Evolutionary conservation across 768 basidiomycete species (phyloP), one percentile per base, ranked within the genome.

Genomic region (Rhodotorula paludigena): DNA sequence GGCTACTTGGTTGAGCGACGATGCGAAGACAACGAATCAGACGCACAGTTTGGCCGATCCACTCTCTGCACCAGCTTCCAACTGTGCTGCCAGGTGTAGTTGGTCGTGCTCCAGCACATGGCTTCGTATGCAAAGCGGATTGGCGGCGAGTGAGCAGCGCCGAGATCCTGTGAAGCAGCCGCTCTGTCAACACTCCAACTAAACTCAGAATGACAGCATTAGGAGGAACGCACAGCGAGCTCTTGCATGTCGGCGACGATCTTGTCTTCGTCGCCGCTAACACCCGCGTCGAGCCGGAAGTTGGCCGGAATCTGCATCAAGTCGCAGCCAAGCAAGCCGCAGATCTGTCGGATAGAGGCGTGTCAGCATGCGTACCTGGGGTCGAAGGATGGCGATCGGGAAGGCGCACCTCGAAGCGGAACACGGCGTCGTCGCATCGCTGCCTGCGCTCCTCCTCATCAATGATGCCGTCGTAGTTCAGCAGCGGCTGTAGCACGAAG

Each of bases 61-160:
- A 70, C 64, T n/a, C 30, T 51, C 30, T 44, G 58, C 10, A 61
- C 51, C 33, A 66, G 53, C 8, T 32, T 33, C 49, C 36, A 49
- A 5, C n/a, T 32, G 8, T 45, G 36, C 28, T 66, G 60, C 65
- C 57, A 66, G 16, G 32, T 56, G 44, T 28, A 60, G 47, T 36
- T 36, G 33, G 10, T 32, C 9, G 57, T 61, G 25, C 51, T 47
- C 63, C 69, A 70, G 39, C 53, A 57, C 64, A 70, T 66, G 35
- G 59, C 25, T 28, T 70, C 69, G 56, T 62, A 66, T 11, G 54
- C 69, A 36, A 70, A 52, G 14, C 69, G 63, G 35, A 70, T 66
- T 0, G 69, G 64, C 15, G 59, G 69, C 20, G 32, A 25, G 10
- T 56, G 38, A 16, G n/a, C 20, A 5, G 54, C 28, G 32, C 69